Percentiles rank a stretch among this genome's conserved stretches.
These are phyloP conservation scores for Herpotrichia juniperi DNA, from an alignment of 2,329 filamentous ascomycete genomes.

Conservation along the genomic window DNA sequence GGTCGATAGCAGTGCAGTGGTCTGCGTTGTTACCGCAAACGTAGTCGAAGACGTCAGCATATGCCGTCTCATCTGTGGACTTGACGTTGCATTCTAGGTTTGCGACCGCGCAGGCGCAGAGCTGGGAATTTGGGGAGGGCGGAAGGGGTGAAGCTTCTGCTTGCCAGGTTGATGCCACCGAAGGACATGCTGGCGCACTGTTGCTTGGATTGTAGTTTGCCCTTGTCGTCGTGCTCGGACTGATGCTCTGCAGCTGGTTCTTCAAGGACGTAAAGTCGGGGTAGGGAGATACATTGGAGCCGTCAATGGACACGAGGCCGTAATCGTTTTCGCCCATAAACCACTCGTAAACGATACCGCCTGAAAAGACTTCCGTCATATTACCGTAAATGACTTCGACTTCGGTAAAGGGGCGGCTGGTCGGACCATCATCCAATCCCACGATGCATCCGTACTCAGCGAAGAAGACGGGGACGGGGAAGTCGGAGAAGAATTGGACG, in stretches of 20 bases:
- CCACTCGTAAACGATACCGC: slow-evolving; percentile 99
- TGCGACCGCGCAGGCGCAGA: slow-evolving; percentile 85
- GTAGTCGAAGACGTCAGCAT: slow-evolving; percentile 72
- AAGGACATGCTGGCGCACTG: slow-evolving; percentile 74
- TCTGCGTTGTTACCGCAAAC: slow-evolving; percentile 66
- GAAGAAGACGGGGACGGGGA: slow-evolving; percentile 95
- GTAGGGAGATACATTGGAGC: slow-evolving; percentile 65
- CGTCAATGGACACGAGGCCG: slow-evolving; percentile 71
- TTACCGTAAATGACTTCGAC: slow-evolving; percentile 80
- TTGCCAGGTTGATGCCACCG: slow-evolving; percentile 68
- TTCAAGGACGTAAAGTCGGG: slow-evolving; percentile 77
- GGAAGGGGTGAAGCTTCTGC: slow-evolving; percentile 73
- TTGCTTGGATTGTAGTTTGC: slow-evolving; percentile 74
- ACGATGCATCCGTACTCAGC: slow-evolving; percentile 96
- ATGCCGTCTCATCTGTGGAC: slow-evolving; percentile 63
- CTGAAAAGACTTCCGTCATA: slow-evolving; percentile 89
- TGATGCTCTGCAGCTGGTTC: slow-evolving; percentile 69
- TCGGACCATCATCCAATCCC: slow-evolving; percentile 40
- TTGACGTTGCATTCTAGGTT: slow-evolving; percentile 74
- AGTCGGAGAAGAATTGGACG: slow-evolving; percentile 83
- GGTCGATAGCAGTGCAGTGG: slow-evolving; percentile 70
- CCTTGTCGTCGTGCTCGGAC: slow-evolving; percentile 68
- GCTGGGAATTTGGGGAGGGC: slow-evolving; percentile 75
- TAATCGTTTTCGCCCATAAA: slow-evolving; percentile 91
- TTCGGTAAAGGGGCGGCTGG: slow-evolving; percentile 81